Conservation (phyloP, 306 rosid genomes). For the Glycyrrhiza uralensis region DNA sequence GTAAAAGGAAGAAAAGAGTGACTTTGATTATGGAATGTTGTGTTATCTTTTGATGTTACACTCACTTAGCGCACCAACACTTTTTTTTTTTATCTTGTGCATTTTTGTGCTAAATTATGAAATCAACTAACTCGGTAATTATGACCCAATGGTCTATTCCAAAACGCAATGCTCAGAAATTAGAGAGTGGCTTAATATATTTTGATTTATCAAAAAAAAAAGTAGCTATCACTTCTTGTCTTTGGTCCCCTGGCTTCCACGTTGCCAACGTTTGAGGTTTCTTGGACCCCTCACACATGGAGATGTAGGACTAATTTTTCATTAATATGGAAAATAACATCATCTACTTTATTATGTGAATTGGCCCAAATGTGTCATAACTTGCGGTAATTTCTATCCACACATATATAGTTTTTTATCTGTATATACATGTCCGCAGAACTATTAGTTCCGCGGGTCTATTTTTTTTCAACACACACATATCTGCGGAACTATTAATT, state of each 20-base stretch:
- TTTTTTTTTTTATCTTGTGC: background rate
- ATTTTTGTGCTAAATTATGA: conserved; percentile 21
- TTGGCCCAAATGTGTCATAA: background rate
- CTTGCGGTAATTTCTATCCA: too few relatives aligned
- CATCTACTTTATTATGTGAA: conserved; percentile 10
- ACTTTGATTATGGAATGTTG: background rate
- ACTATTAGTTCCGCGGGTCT: too few relatives aligned
- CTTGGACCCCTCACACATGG: conserved; percentile 19
- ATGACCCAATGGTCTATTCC: conserved; percentile 6
- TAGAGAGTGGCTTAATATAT: conserved; percentile 16
- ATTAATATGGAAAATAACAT: conserved; percentile 9
- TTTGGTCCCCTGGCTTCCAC: background rate
- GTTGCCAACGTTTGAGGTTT: background rate
- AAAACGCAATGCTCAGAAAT: background rate
- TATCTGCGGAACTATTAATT: too few relatives aligned
- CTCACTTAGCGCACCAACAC: background rate
- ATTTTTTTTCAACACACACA: too few relatives aligned
- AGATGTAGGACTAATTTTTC: background rate
- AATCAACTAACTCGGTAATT: background rate
- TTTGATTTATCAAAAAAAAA: background rate
- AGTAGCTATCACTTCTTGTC: conserved; percentile 22
- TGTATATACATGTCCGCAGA: too few relatives aligned
- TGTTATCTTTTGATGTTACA: background rate
- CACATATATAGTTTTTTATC: background rate
- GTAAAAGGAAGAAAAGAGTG: background rate